phyloP scores from a whole-genome alignment of 345 rosid genomes.

The Gossypioides kirkii region DNA sequence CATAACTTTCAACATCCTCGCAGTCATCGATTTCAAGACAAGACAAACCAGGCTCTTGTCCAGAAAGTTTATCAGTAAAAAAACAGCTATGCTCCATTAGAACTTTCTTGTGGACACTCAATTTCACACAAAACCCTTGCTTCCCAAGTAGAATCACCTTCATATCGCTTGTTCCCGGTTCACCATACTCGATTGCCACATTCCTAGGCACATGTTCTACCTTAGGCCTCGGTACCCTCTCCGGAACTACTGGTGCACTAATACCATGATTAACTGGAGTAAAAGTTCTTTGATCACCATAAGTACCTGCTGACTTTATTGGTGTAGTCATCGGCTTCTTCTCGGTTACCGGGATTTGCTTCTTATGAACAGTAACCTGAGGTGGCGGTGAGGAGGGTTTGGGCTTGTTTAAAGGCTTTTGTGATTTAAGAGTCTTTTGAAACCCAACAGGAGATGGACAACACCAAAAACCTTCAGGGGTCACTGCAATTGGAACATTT shows the following conservation, averaged over 20 bases:
- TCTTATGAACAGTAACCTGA: slow-evolving; percentile 42
- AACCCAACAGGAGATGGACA: slow-evolving; percentile 94
- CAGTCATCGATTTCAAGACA: slow-evolving; percentile 80
- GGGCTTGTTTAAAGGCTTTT: slow-evolving; percentile 56
- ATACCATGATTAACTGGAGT: slow-evolving; percentile 32
- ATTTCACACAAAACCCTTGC: slow-evolving; percentile 93
- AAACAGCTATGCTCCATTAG: slow-evolving; percentile 61
- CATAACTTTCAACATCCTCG: slow-evolving; percentile 85
- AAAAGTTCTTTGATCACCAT: slow-evolving; percentile 44
- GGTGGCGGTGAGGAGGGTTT: slow-evolving; percentile 61
- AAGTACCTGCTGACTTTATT: slow-evolving; percentile 41
- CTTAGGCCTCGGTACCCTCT: slow-evolving; percentile 64
- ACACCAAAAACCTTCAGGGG: slow-evolving; percentile 99
- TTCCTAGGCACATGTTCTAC: slow-evolving; percentile 78
- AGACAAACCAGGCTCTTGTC: slow-evolving; percentile 46
- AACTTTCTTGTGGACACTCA: slow-evolving; percentile 79
- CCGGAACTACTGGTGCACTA: slow-evolving; percentile 42
- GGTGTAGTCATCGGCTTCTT: slow-evolving; percentile 50
- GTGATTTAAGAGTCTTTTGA: slow-evolving; percentile 73
- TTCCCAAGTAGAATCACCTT: slow-evolving; percentile 81
- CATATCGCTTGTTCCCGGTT: slow-evolving; percentile 78
- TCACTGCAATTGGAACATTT: slow-evolving; percentile 92
- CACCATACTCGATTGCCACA: slow-evolving; percentile 93
- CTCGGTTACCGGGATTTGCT: slow-evolving; percentile 42
- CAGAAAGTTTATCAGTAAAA: slow-evolving; percentile 65